Percentiles rank a stretch among this genome's conserved stretches.
Evolutionary conservation across 1,284 basidiomycete species (phyloP).

Genomic region (Leccinum pachyderme): DNA sequence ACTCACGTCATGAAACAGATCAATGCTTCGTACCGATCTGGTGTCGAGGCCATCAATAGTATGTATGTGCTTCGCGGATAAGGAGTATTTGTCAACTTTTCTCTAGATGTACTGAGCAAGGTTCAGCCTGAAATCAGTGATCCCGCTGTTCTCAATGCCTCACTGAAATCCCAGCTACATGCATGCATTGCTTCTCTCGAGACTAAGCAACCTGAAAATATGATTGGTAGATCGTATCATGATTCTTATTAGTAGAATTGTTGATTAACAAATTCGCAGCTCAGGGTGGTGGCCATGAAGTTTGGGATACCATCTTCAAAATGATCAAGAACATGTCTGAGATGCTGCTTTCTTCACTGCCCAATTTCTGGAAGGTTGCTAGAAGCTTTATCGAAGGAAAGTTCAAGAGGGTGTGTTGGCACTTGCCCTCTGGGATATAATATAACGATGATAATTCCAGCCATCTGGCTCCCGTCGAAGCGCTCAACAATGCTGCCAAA

Average conservation of each 20-base stretch:
- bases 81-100: constrained; percentile 7
- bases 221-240: constrained; percentile 52
- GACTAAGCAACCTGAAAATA: constrained; percentile 58
- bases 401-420: constrained; percentile 69
- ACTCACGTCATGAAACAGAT: constrained; percentile 81
- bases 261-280: constrained; percentile 31
- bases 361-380: constrained; percentile 93
- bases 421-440: not conserved
- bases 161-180: constrained; percentile 56
- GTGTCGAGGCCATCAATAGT: constrained; percentile 60
- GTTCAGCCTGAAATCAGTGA: constrained; percentile 35
- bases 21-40: constrained; percentile 61
- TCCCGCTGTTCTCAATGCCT: constrained; percentile 40
- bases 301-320: constrained; percentile 80
- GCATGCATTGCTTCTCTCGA: constrained; percentile 58
- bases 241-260: not conserved
- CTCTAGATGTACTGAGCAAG: constrained; percentile 45
- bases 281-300: constrained; percentile 62
- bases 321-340: constrained; percentile 74
- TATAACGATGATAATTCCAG: constrained; percentile 13
- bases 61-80: constrained; percentile 9
- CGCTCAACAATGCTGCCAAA: constrained; percentile 80
- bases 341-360: constrained; percentile 68
- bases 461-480: constrained; percentile 58
- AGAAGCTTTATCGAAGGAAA: constrained; percentile 90